Percentiles rank a stretch among this genome's conserved stretches.
Evolutionary conservation across 2,329 filamentous ascomycete genomes (phyloP).

Genomic region (Tolypocladium album): DNA sequence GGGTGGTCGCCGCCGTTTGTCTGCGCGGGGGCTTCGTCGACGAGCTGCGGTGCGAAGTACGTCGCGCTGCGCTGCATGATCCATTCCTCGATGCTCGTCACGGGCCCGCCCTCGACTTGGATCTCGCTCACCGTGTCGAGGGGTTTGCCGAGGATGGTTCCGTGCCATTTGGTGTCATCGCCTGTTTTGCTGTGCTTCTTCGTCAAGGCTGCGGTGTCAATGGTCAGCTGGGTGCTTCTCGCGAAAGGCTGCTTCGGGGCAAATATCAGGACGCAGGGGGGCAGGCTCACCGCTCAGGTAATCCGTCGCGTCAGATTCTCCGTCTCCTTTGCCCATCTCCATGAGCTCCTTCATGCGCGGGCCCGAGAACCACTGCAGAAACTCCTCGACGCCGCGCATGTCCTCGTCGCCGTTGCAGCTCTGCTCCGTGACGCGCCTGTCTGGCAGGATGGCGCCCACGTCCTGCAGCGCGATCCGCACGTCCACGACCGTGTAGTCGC

Average conservation of each 20-base stretch:
- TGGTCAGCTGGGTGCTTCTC: background rate
- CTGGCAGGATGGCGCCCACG: constrained; percentile 61
- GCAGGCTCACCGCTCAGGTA: constrained; percentile 52
- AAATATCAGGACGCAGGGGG: background rate
- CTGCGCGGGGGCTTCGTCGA: background rate
- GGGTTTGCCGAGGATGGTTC: constrained; percentile 68
- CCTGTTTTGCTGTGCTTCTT: constrained; percentile 87
- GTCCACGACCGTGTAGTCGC: constrained; percentile 50
- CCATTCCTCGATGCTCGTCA: constrained; percentile 26
- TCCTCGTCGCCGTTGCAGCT: constrained; percentile 65
- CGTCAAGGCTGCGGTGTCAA: constrained; percentile 52
- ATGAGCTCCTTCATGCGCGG: constrained; percentile 68
- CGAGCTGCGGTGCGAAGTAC: constrained; percentile 1
- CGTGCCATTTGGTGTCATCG: constrained; percentile 76
- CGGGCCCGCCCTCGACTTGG: constrained; percentile 62
- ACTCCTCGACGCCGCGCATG: constrained; percentile 63
- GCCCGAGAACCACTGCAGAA: constrained; percentile 70
- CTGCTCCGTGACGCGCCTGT: constrained; percentile 57
- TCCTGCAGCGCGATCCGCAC: constrained; percentile 79
- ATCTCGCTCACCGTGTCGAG: constrained; percentile 57
- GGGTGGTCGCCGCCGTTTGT: constrained; percentile 3
- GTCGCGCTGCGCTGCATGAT: constrained; percentile 17
- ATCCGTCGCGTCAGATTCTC: constrained; percentile 53
- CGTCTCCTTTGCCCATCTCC: constrained; percentile 66
- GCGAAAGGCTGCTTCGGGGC: background rate